Conservation (phyloP, 176 grass and related monocot species). For the Avena insularis region DNA sequence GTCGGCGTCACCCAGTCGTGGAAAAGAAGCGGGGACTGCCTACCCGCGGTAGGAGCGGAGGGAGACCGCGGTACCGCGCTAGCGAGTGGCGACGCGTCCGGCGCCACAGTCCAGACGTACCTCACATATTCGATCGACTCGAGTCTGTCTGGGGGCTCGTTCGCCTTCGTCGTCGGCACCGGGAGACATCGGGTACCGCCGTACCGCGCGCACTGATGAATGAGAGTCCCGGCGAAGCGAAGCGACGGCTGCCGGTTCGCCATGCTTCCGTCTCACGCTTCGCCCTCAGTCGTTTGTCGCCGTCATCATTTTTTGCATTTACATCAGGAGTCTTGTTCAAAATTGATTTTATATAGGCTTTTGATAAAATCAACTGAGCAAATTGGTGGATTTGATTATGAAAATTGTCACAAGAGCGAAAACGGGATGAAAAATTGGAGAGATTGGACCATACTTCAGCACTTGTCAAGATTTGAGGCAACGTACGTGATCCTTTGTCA, state of each 20-base stretch:
- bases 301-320: slow-evolving; percentile 34
- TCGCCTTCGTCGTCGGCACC: slow-evolving; percentile 15
- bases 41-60: slow-evolving; percentile 14
- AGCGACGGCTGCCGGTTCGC: slow-evolving; percentile 44
- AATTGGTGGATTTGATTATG: no score
- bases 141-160: background rate
- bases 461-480: no score
- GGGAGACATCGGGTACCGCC: slow-evolving; percentile 27
- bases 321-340: no score
- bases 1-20: slow-evolving; percentile 40
- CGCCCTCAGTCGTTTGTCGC: slow-evolving; percentile 3
- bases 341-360: no score
- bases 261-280: slow-evolving; percentile 34
- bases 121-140: background rate
- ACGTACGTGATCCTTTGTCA: no score
- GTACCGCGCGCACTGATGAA: background rate
- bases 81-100: background rate
- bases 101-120: slow-evolving; percentile 29
- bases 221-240: slow-evolving; percentile 39
- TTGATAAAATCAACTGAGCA: no score
- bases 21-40: background rate
- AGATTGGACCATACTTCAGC: no score
- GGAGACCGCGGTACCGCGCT: slow-evolving; percentile 32
- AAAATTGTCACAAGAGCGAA: no score
- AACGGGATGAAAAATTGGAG: no score